Evolutionary conservation across 2,329 filamentous ascomycete genomes (phyloP), one percentile per base, ranked within the genome.

Genomic region (Zopfia rhizophila): DNA sequence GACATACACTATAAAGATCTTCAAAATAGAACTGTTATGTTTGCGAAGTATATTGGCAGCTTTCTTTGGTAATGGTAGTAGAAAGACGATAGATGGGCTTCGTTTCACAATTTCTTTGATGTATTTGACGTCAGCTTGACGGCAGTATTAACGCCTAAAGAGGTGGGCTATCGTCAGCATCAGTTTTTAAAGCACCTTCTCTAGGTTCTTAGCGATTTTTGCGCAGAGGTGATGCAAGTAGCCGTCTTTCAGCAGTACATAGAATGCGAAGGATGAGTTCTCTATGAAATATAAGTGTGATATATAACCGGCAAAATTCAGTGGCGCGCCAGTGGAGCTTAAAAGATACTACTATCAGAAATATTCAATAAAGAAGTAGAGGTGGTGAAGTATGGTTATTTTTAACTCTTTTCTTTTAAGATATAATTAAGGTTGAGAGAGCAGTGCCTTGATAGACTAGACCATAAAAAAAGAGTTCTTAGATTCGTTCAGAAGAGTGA

Each of bases 361-460:
- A 57, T 91, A 93, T 54, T 93, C 89, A 31, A 93, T 88, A 0
- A 88, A 91, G 67, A 93, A 93, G 3, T 89, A 82, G 5, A 93
- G 69, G 61, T 92, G 88, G 63, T 93, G 89, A 38, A 88, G 79
- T 1, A 91, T 83, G 2, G 88, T 82, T 65, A 86, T 82, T 58
- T 85, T 85, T 37, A 84, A 83, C 29, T 84, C 82, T 2, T 84
- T 77, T 0, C 88, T 87, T 31, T 88, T 88, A 2, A 92, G 77
- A 52, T 87, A 90, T 5, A 92, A 70, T 21, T 86, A 79, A 3
- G 84, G 84, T 56, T 90, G 86, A 0, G 87, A 87, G 0, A 92
- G 73, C 2, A 93, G 70, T 0, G 87, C 83, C 39, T 86, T 82
- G 44, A 91, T 78, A 1, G 83, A 82, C 11, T 79, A 78, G 2